Base-by-base conservation (phyloP, 805 yeast species). In the Starmerella floris region DNA sequence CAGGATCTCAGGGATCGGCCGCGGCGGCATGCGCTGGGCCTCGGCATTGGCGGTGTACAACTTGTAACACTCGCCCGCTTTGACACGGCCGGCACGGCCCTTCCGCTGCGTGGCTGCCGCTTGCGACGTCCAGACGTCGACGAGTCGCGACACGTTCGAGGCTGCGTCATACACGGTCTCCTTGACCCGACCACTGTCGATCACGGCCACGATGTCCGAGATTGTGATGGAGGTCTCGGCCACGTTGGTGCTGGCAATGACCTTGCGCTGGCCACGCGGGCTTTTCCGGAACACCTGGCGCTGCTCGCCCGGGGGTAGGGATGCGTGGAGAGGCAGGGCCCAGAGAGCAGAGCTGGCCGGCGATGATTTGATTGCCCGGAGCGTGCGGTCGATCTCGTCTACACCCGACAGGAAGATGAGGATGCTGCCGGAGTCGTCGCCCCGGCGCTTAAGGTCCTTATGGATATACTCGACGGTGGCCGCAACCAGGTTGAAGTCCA, bases 11-110 rank as follows among this genome's bases (percentile, higher is more conserved):
- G 98, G 96, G 16, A 80, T 68, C 1, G 95, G 94, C 51, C 79
- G 78, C 1, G 70, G 65, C 15, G 70, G 62, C 88, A 85, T 80
- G 20, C 60, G 57, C 1, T 59, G 58, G 4, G 66, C 65, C 53
- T 74, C 74, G 0, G 83, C 71, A 2, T 72, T 72, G 41, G 65
- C 63, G 1, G 95, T 79, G 60, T 73, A 88, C 37, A 88, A 56
- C 56, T 82, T 85, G 61, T 76, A 88, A 49, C 96, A 85, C 13
- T 67, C 64, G 44, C 98, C 98, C 22, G 68, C 68, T 28, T 77
- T 73, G 11, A 88, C 84, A 72, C 98, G 87, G 49, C 98, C 98
- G n/a, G 96, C 88, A 66, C 98, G 81, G 59, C 98, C 98, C 59
- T 95, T 69, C 63, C 98, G 73, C 61, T 88, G 98, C 20, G 76